Percentiles rank a stretch among this genome's conserved stretches.
These are phyloP conservation scores for Prunus mira DNA, from an alignment of 306 rosid species.

Conservation along the genomic window DNA sequence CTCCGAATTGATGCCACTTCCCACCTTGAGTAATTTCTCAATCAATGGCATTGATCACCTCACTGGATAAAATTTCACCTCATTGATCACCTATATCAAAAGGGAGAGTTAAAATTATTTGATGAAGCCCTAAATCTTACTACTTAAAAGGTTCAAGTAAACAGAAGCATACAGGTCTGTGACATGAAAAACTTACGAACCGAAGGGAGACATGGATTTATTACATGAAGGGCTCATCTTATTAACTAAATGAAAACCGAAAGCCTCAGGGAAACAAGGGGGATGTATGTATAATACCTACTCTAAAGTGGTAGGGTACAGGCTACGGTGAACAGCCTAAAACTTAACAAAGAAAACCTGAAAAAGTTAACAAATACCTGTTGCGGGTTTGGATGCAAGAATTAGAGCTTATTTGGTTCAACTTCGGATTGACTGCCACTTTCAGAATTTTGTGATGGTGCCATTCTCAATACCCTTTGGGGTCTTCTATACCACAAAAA, in stretches of 20 bases:
- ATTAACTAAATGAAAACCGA: background rate
- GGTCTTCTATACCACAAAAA: conserved; percentile 39
- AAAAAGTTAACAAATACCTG: conserved; percentile 25
- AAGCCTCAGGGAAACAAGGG: background rate
- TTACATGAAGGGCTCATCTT: background rate
- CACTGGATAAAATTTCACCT: conserved; percentile 1
- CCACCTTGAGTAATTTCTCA: background rate
- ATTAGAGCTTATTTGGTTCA: conserved; percentile 18
- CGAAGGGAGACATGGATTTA: background rate
- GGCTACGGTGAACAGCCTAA: background rate
- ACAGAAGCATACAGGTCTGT: background rate
- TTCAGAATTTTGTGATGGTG: conserved; percentile 12
- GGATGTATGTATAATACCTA: background rate
- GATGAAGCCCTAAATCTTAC: background rate
- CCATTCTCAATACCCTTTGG: conserved; percentile 5
- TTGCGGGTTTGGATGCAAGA: conserved; percentile 1
- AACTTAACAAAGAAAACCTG: background rate
- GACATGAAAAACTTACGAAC: background rate
- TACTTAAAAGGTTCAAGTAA: background rate
- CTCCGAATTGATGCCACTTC: background rate
- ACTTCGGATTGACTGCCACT: conserved; percentile 7
- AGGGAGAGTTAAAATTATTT: background rate
- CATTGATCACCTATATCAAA: conserved; percentile 7
- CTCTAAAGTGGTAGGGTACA: background rate
- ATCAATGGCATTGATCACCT: conserved; percentile 8